These are phyloP conservation scores for Xylogone sp. DNA, from an alignment of 2,329 filamentous ascomycete species.

Conservation along the genomic window DNA sequence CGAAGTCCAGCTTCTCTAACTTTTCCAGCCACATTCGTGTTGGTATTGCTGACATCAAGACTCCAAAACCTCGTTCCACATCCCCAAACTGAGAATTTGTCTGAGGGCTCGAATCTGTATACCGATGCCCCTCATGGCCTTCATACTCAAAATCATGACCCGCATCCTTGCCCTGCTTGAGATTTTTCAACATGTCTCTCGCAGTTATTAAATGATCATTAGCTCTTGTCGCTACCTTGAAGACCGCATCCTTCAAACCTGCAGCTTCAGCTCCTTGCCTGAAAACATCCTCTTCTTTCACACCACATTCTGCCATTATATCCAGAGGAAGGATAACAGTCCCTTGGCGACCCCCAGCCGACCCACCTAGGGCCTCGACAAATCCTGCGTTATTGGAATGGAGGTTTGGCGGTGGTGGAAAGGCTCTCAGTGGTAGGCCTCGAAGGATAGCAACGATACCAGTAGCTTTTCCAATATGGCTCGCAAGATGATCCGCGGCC, in stretches of 20 bases:
- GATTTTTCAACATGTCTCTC: slow-evolving; percentile 81
- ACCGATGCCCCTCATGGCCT: slow-evolving; percentile 65
- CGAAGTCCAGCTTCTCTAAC: slow-evolving; percentile 79
- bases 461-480: slow-evolving; percentile 89
- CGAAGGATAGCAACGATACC: slow-evolving; percentile 85
- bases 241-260: slow-evolving; percentile 85
- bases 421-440: slow-evolving; percentile 83
- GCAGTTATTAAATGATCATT: slow-evolving; percentile 96
- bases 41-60: slow-evolving; percentile 75
- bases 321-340: slow-evolving; percentile 81
- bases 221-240: slow-evolving; percentile 85
- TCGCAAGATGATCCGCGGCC: slow-evolving; percentile 87
- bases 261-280: slow-evolving; percentile 72
- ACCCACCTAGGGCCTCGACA: slow-evolving; percentile 33
- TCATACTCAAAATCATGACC: slow-evolving; percentile 89
- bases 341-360: slow-evolving; percentile 45
- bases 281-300: slow-evolving; percentile 88
- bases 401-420: slow-evolving; percentile 59
- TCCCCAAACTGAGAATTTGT: slow-evolving; percentile 42
- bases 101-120: slow-evolving; percentile 32
- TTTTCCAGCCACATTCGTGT: slow-evolving; percentile 75
- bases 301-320: slow-evolving; percentile 75
- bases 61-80: slow-evolving; percentile 67
- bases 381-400: slow-evolving; percentile 44
- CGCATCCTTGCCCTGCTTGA: slow-evolving; percentile 68